Conservation (phyloP, 2,329 filamentous ascomycete genomes). For the Ramularia endophylla region DNA sequence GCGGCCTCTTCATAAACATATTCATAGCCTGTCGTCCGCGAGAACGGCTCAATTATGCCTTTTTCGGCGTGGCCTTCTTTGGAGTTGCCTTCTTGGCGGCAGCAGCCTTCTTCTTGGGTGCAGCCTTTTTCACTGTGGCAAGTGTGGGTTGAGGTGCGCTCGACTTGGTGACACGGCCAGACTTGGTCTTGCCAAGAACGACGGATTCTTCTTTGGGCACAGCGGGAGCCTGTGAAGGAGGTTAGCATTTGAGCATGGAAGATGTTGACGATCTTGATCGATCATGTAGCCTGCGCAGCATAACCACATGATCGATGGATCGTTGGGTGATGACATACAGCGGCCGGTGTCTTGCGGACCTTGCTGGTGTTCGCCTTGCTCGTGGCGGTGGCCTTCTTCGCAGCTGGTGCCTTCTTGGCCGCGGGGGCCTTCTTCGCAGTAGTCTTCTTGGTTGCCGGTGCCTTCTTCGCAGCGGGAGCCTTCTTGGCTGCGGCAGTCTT, state of each 20-base stretch:
- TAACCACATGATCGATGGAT: neutral
- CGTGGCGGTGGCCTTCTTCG: too few species aligned
- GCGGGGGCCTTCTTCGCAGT: constrained; percentile 28
- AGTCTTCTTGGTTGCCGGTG: constrained; percentile 25
- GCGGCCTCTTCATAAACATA: constrained; percentile 3
- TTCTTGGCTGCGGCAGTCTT: constrained; percentile 34
- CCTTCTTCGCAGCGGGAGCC: constrained; percentile 40
- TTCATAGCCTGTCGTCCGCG: too few species aligned
- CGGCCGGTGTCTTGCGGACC: constrained; percentile 38
- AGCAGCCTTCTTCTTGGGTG: constrained; percentile 36
- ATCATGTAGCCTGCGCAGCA: too few species aligned
- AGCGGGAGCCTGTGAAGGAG: constrained; percentile 51
- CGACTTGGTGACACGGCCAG: constrained; percentile 74
- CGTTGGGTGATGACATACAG: constrained; percentile 19
- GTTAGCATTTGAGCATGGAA: too few species aligned
- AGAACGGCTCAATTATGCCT: constrained; percentile 18
- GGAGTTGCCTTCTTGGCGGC: constrained; percentile 38
- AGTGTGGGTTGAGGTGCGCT: constrained; percentile 43
- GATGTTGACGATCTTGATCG: too few species aligned
- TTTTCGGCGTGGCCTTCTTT: constrained; percentile 26
- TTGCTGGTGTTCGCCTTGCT: constrained; percentile 43
- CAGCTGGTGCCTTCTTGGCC: constrained; percentile 28
- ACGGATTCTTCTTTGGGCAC: constrained; percentile 61
- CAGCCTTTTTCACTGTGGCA: constrained; percentile 20
- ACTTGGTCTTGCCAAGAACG: constrained; percentile 75